phyloP scores from a whole-genome alignment of 2,329 filamentous ascomycete genomes.

The Zymoseptoria tritici region DNA sequence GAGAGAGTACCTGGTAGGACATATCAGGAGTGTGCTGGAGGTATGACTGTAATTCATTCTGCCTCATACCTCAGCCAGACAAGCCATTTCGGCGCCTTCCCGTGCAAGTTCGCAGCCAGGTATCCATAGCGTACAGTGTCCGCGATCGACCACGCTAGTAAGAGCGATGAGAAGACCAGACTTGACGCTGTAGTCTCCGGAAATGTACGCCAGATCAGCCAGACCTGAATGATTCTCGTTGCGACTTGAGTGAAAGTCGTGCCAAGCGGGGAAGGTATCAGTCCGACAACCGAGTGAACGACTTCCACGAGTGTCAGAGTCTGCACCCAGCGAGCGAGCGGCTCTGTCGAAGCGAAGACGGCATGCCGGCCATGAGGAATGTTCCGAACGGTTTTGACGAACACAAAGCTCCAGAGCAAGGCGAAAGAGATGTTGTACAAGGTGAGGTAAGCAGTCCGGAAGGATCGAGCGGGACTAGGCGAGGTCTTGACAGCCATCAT shows the following conservation, averaged over 20 bases:
- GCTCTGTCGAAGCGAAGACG: background rate
- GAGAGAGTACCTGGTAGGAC: background rate
- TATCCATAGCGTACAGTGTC: slow-evolving; percentile 5
- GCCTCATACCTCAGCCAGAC: slow-evolving; percentile 3
- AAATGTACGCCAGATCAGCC: slow-evolving; percentile 6
- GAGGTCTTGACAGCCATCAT: background rate
- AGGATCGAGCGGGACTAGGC: background rate
- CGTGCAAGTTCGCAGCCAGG: slow-evolving; percentile 4
- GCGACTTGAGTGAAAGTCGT: slow-evolving; percentile 7
- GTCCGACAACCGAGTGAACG: slow-evolving; percentile 1
- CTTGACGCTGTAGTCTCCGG: slow-evolving; percentile 1
- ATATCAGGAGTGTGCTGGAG: background rate
- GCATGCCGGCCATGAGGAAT: background rate
- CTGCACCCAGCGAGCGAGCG: slow-evolving; percentile 2
- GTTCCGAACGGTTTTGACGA: background rate
- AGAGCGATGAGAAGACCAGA: background rate
- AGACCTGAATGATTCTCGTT: slow-evolving; percentile 6
- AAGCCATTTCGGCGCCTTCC: slow-evolving; percentile 1
- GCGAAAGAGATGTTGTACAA: background rate
- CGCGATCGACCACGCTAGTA: slow-evolving; percentile 4
- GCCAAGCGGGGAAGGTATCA: slow-evolving; percentile 4
- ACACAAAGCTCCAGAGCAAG: background rate
- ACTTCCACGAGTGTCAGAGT: slow-evolving; percentile 4
- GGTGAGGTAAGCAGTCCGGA: background rate
- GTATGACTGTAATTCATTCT: background rate